Percentiles rank a stretch among this genome's conserved stretches.
Evolutionary conservation across 2,329 filamentous ascomycete species (phyloP).

Genomic region (Mycocentrospora acerina): DNA sequence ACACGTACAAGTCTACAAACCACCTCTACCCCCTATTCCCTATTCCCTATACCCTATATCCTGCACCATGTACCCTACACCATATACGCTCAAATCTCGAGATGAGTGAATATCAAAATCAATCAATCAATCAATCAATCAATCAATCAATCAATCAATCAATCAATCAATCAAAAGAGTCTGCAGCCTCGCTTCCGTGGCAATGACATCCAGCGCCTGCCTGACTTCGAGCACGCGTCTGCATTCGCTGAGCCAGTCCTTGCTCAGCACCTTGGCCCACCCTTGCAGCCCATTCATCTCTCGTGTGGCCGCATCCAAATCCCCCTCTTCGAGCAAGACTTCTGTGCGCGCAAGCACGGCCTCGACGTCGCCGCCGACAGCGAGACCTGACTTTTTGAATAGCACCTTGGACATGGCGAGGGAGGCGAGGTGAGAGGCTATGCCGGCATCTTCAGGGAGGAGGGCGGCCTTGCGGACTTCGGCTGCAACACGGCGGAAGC

Average conservation of each 20-base stretch:
- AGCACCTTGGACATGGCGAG: slow-evolving; percentile 88
- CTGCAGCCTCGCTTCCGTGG: slow-evolving; percentile 84
- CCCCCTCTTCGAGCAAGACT: slow-evolving; percentile 86
- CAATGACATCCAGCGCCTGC: slow-evolving; percentile 94
- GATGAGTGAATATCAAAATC: no score
- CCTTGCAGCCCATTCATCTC: slow-evolving; percentile 93
- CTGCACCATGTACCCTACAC: no score
- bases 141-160: no score
- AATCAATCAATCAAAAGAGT: slow-evolving; percentile 85
- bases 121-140: background rate
- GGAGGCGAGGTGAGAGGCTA: slow-evolving; percentile 90
- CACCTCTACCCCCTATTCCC: no score
- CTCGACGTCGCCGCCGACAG: slow-evolving; percentile 86
- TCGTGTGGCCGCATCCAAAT: slow-evolving; percentile 84
- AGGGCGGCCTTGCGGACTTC: slow-evolving; percentile 95
- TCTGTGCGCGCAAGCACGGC: slow-evolving; percentile 89
- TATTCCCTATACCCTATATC: no score
- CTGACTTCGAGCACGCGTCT: slow-evolving; percentile 91
- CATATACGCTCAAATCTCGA: no score
- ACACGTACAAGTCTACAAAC: no score
- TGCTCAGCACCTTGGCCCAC: slow-evolving; percentile 93
- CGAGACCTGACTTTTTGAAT: slow-evolving; percentile 82
- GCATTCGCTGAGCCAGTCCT: slow-evolving; percentile 90
- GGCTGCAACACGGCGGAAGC: slow-evolving; percentile 86
- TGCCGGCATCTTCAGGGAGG: slow-evolving; percentile 88